These are phyloP conservation scores for Cystobasidium onofrii DNA, from an alignment of 768 basidiomycete species.

Conservation along the genomic window DNA sequence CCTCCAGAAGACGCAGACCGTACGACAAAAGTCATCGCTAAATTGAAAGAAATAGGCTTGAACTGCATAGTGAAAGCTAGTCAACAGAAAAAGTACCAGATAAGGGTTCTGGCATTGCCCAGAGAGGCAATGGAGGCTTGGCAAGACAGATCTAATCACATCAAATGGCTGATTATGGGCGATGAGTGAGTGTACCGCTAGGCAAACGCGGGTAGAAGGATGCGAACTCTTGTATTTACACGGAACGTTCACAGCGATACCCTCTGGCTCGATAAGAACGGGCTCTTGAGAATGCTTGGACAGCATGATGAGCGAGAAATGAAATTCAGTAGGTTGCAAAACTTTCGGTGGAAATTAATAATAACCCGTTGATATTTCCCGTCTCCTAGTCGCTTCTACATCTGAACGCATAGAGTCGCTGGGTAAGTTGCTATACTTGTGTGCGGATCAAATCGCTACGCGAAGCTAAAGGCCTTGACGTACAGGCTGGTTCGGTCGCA, in stretches of 20 bases:
- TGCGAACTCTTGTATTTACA: no score
- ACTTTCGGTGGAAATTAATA: no score
- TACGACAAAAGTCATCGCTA: background rate
- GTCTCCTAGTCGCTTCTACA: background rate
- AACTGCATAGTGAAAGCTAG: background rate
- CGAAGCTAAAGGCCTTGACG: no score
- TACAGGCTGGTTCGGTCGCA: background rate
- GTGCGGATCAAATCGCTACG: no score
- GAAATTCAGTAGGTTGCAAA: background rate
- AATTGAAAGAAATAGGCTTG: background rate
- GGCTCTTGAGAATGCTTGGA: background rate
- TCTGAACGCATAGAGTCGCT: background rate
- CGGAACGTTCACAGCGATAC: background rate
- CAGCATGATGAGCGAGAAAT: background rate
- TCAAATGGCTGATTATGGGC: background rate
- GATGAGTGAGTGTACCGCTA: slow-evolving; percentile 9
- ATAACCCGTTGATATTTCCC: no score
- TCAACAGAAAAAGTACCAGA: background rate
- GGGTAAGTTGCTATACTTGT: background rate
- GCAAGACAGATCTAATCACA: background rate
- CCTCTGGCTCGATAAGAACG: background rate
- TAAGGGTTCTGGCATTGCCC: background rate
- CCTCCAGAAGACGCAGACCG: background rate
- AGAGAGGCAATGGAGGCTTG: background rate
- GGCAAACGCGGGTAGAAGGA: no score